Percentiles rank a stretch among this genome's conserved stretches.
Evolutionary conservation across 2,329 filamentous ascomycete genomes (phyloP).

Genomic region (Magnaporthiopsis rhizophila): DNA sequence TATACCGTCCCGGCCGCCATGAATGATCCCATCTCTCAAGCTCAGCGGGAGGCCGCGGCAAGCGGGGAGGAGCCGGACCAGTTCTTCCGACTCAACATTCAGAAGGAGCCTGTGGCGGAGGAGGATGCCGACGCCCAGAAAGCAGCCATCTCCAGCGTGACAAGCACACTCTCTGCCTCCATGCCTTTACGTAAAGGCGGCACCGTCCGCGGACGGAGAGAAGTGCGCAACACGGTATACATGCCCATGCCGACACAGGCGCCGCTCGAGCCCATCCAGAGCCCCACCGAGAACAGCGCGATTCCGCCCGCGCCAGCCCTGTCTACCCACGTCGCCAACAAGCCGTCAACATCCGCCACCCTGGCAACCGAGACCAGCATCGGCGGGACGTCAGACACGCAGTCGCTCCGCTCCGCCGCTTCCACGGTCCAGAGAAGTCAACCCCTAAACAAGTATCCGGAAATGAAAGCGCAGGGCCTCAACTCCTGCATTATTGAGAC

Average conservation of each 20-base stretch:
- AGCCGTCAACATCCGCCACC: constrained; percentile 41
- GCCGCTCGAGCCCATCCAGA: not conserved
- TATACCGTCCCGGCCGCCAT: constrained; percentile 62
- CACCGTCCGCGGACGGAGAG: constrained; percentile 79
- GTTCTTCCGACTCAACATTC: constrained; percentile 72
- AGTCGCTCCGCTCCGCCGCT: constrained; percentile 82
- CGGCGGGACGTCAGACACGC: constrained; percentile 65
- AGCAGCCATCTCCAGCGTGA: constrained; percentile 67
- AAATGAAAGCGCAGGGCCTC: constrained; percentile 70
- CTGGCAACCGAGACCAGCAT: constrained; percentile 56
- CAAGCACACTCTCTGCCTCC: constrained; percentile 60
- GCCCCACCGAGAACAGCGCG: not conserved
- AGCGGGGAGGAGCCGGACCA: constrained; percentile 50
- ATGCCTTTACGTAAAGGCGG: constrained; percentile 62
- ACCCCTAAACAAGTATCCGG: constrained; percentile 68
- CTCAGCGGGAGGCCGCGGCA: constrained; percentile 56
- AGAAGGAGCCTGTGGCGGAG: constrained; percentile 68
- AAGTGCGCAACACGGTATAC: constrained; percentile 87
- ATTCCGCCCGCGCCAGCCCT: constrained; percentile 24
- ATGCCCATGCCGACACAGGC: constrained; percentile 38
- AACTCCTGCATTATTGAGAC: constrained; percentile 88
- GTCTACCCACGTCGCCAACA: constrained; percentile 21
- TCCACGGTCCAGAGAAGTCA: constrained; percentile 56
- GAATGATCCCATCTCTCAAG: constrained; percentile 62
- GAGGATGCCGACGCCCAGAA: constrained; percentile 67